Evolutionary conservation across 2,329 filamentous ascomycete genomes (phyloP).

Genomic region (Sclerotinia nivalis): DNA sequence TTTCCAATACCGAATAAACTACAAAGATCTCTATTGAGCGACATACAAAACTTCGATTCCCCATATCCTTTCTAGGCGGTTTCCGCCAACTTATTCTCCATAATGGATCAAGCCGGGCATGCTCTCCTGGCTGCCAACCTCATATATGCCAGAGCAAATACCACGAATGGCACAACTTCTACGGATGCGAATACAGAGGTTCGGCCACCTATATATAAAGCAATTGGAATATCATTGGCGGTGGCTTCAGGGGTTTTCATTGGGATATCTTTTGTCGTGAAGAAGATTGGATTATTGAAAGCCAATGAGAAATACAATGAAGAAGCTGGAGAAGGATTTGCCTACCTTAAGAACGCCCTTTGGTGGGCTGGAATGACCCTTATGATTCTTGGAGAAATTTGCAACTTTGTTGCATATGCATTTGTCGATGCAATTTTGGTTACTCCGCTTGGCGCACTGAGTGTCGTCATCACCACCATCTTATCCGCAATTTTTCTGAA

Average conservation of each 20-base stretch:
- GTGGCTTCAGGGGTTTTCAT: constrained; percentile 90
- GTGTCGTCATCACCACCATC: constrained; percentile 88
- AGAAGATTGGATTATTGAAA: constrained; percentile 86
- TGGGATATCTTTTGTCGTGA: constrained; percentile 90
- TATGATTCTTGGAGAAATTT: constrained; percentile 95
- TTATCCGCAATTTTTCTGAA: constrained; percentile 94
- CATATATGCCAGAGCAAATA: constrained; percentile 49
- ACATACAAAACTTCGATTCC: constrained; percentile 16
- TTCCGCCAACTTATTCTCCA: constrained; percentile 29
- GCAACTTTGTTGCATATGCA: constrained; percentile 96
- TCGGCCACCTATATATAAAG: constrained; percentile 63
- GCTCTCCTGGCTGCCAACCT: constrained; percentile 45
- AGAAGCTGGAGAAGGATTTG: constrained; percentile 92
- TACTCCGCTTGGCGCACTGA: constrained; percentile 85
- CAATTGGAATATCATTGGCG: constrained; percentile 82
- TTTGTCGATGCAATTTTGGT: constrained; percentile 97
- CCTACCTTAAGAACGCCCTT: constrained; percentile 90
- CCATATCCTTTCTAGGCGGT: constrained; percentile 16
- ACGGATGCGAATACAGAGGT: constrained; percentile 30
- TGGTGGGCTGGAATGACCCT: constrained; percentile 97
- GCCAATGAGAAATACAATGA: constrained; percentile 97
- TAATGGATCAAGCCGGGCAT: constrained; percentile 45
- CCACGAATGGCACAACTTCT: constrained; percentile 37
- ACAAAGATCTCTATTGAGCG: constrained; percentile 12
- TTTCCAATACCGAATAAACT: background rate